Base-by-base conservation (phyloP, 371 early-diverging fungal species). In the Haplosporangium sp. region DNA sequence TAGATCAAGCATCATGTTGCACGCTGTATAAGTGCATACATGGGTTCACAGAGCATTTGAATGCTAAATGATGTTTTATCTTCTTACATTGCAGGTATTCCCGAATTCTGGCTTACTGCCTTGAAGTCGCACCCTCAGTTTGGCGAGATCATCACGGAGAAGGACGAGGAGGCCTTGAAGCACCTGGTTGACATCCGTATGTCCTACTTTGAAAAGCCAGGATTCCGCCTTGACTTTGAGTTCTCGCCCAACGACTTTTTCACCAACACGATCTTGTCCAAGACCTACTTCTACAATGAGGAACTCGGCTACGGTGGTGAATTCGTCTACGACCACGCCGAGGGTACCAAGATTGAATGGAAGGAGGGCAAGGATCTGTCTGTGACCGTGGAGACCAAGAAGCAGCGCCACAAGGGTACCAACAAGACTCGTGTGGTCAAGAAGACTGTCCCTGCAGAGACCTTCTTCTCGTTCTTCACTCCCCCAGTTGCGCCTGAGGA, bases 341-440 rank as follows among this genome's bases (percentile, higher is more conserved):
- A 94, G 82, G 98, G 96, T 55, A 89, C 90, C 65, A 82, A 86
- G 51, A 95, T 99, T 74, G 82, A 93, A 57, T 99, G 99, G 99
- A 97, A 96, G 84, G 95, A 95, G 67, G 97, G 94, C 74, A 94
- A 95, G 87, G 93, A 98, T 82, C 86, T 98, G 66, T 91, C 95
- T 55, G 90, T 95, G 54, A 95, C 90, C 6, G 86, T 95, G 60
- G 98, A 97, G 84, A 91, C 94, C 79, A 96, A 94, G 90, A 99
- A 96, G 87, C 98, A 99, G 88, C 95, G 98, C 71, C 95, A 98
- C 87, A 97, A 97, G 92, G 91, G 86, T 43, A 95, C 97, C 82
- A 98, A 97, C 91, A 95, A 96, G 90, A 96, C 97, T 38, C 95
- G 99, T 64, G 92, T 97, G 48, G 94, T 99, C 83, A 97, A 96